Evolutionary conservation across 352 stramenopile genomes (phyloP), one percentile per base, ranked within the genome.

Genomic region (Elongisporangium senticosum): DNA sequence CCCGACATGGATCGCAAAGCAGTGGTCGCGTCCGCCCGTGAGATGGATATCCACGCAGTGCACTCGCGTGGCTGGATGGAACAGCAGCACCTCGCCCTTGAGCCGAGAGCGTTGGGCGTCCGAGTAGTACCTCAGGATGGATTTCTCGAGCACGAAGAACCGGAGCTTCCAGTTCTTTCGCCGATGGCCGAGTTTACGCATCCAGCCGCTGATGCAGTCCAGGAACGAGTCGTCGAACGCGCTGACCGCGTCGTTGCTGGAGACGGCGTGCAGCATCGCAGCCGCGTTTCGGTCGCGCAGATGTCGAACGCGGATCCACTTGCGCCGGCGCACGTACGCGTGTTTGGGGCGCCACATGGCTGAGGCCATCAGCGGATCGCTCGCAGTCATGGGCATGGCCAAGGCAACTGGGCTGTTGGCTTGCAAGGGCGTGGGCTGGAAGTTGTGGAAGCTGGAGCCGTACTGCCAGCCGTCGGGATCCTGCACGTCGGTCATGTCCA

Each of bases 161-260:
- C 82, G 77, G 21, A 66, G 63, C 54, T 91, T 91, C 82, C 82
- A 91, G 61, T 89, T 91, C 65, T 91, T 89, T 0, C 79, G 75
- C 6, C 86, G 75, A 21, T 91, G 82, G 1, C 79, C 82, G 7
- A 78, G 68, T 54, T 91, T 91, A 2, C 68, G 63, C 8, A 91
- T 64, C 82, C 82, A 91, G 4, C 82, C 82, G 21, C 74, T 76
- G 72, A 87, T 89, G 0, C 75, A 85, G 51, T 91, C 82, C 10
- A 91, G 54, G 54, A 86, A 87, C 10, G 77, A 63, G 48, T 89
- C 82, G 50, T 91, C 82, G 59, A 89, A 87, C 8, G 79, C 71
- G 49, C 66, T 77, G 5, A 56, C 33, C 8, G 61, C 60, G 59
- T 11, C 51, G 48, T 22, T 55, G 57, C 50, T 3, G 20, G 55